Evolutionary conservation across 1,284 basidiomycete species (phyloP), one percentile per base, ranked within the genome.

Genomic region (Kwoniella shivajii): DNA sequence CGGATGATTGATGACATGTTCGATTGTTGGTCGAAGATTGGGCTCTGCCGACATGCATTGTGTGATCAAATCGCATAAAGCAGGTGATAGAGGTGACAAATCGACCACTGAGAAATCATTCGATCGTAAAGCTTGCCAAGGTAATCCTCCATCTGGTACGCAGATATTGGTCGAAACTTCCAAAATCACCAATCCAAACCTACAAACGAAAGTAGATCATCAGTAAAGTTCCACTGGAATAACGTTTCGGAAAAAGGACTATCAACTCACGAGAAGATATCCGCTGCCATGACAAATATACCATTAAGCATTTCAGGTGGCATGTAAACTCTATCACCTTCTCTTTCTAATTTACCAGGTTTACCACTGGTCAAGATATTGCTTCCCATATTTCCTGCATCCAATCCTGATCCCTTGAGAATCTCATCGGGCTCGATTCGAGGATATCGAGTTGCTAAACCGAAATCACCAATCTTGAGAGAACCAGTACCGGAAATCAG

Each of bases 391-490:
- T 56, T 61, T 54, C 56, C 69, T 47, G 78, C 70, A 48, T 77
- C 70, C 33, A 78, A 60, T 18, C 76, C 72, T 34, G 75, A 75
- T 39, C 78, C 77, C 60, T 74, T 55, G 68, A 79, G 63, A 36
- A 79, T 76, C 54, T 72, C 72, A 9, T 69, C 70, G 13, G 78
- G 72, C 7, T 64, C 60, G 4, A 77, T 58, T 42, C 91, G 82
- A 2, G 90, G 91, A 87, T 89, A 92, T 49, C 89, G 68, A 2
- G 89, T 88, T 6, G 93, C 93, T 83, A 97, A 88, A n/a, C 96
- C 96, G 82, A 99, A 99, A 78, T 99, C 96, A 14, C 93, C 93
- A 72, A 99, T 94, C 82, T 94, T 96, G 79, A 99, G 88, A 27
- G 89, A 86, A 6, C 95, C 95, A 57, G 88, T 85, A 24, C 84